phyloP scores from a whole-genome alignment of 306 rosid genomes.

The Neltuma alba region DNA sequence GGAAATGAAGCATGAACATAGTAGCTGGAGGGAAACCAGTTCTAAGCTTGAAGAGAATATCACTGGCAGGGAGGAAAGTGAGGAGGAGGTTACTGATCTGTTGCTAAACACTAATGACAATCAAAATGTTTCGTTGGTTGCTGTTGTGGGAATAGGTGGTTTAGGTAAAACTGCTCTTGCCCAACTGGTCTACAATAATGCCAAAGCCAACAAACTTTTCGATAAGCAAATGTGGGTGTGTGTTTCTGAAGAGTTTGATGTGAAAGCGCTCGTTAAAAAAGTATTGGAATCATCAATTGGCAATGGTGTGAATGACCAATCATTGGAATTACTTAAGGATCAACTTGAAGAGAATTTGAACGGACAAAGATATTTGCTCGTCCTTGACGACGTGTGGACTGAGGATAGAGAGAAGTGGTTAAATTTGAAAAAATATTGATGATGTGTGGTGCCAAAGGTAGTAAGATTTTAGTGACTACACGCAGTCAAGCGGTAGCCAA shows the following conservation, averaged over 20 bases:
- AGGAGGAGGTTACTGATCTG: not conserved
- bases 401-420: not conserved
- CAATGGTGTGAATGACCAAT: not conserved
- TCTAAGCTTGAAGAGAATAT: not conserved
- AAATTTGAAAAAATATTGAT: not conserved
- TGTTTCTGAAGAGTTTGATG: constrained; percentile 10
- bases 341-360: not conserved
- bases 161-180: constrained; percentile 25
- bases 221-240: constrained; percentile 11
- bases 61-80: not conserved
- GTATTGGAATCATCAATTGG: not conserved
- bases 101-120: not conserved
- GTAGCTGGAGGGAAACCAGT: not conserved
- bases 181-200: constrained; percentile 13
- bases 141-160: not conserved
- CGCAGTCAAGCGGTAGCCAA: not conserved
- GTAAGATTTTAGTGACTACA: constrained; percentile 23
- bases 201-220: not conserved
- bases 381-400: constrained; percentile 22
- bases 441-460: not conserved
- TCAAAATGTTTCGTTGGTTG: not conserved
- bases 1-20: too few species aligned
- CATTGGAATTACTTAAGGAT: not conserved
- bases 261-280: not conserved
- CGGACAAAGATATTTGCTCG: not conserved